Percentiles rank a stretch among this genome's conserved stretches.
Conservation (phyloP, 139 green algal species). For the Closterium sp. region DNA sequence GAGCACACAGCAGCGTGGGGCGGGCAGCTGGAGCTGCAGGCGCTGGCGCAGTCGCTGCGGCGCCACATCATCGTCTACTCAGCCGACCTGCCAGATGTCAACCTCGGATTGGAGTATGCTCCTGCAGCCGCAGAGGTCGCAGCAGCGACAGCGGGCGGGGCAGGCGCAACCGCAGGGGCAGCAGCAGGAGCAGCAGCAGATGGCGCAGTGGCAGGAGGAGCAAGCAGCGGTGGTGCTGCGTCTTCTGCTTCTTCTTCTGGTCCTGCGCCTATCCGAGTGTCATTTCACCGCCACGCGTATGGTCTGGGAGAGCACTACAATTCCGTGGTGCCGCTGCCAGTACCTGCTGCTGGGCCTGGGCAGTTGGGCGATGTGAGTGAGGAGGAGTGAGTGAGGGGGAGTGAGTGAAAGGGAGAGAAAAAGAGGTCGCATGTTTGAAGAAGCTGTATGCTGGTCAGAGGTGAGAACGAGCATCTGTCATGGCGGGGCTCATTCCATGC, state of each 20-base stretch:
- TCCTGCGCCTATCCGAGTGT: slow-evolving; percentile 62
- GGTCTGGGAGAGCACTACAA: slow-evolving; percentile 96
- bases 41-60: slow-evolving; percentile 68
- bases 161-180: neutral
- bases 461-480: too few relatives aligned
- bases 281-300: slow-evolving; percentile 87
- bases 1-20: slow-evolving; percentile 83
- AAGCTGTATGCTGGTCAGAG: too few relatives aligned
- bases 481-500: too few relatives aligned
- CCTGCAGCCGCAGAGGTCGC: too few relatives aligned
- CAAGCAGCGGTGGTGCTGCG: too few relatives aligned
- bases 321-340: slow-evolving; percentile 59
- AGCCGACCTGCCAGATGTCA: slow-evolving; percentile 66
- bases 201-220: neutral
- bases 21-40: slow-evolving; percentile 86
- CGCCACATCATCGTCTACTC: slow-evolving; percentile 74
- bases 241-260: neutral
- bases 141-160: neutral
- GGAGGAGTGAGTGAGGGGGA: too few relatives aligned
- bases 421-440: too few relatives aligned
- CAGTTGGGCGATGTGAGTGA: too few relatives aligned
- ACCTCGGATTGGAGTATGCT: slow-evolving; percentile 68
- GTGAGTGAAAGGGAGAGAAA: too few relatives aligned
- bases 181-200: neutral
- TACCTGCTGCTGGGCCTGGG: too few relatives aligned